Evolutionary conservation across 2,329 filamentous ascomycete genomes (phyloP).

Genomic region (Malbranchea zuffiana): DNA sequence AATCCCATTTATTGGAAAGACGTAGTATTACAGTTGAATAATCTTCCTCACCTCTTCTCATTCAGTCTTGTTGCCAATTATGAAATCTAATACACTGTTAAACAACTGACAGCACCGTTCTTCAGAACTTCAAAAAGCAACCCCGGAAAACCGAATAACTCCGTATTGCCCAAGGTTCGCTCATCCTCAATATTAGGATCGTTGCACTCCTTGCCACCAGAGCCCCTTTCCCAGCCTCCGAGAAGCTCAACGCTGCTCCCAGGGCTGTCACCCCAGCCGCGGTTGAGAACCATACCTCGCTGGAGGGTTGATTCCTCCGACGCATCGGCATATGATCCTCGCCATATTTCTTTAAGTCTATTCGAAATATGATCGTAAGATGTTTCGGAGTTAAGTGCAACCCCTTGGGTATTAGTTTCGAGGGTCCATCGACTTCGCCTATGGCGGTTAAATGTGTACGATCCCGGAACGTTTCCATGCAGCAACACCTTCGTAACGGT

Average conservation of each 20-base stretch:
- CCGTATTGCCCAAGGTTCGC: slow-evolving; percentile 56
- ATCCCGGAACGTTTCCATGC: slow-evolving; percentile 89
- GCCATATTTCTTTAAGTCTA: slow-evolving; percentile 59
- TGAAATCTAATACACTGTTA: slow-evolving; percentile 68
- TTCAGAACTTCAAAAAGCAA: slow-evolving; percentile 91
- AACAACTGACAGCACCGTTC: slow-evolving; percentile 77
- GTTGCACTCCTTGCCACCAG: slow-evolving; percentile 35
- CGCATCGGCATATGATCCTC: slow-evolving; percentile 48
- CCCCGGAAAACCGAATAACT: slow-evolving; percentile 85
- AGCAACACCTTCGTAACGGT: slow-evolving; percentile 87
- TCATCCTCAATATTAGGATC: slow-evolving; percentile 38
- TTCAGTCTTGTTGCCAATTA: no score
- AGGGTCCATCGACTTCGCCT: slow-evolving; percentile 81
- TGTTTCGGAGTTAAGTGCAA: slow-evolving; percentile 61
- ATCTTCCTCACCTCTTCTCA: no score
- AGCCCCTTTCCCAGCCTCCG: slow-evolving; percentile 74
- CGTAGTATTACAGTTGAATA: no score
- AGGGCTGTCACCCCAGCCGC: slow-evolving; percentile 83
- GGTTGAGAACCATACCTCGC: slow-evolving; percentile 70
- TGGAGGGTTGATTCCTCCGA: slow-evolving; percentile 45
- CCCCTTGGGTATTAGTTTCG: slow-evolving; percentile 34
- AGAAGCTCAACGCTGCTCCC: slow-evolving; percentile 80
- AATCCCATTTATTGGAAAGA: no score
- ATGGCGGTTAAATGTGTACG: slow-evolving; percentile 93
- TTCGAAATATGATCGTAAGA: slow-evolving; percentile 62